Conservation (phyloP, 352 stramenopile species). For the Pythium folliculosum region DNA sequence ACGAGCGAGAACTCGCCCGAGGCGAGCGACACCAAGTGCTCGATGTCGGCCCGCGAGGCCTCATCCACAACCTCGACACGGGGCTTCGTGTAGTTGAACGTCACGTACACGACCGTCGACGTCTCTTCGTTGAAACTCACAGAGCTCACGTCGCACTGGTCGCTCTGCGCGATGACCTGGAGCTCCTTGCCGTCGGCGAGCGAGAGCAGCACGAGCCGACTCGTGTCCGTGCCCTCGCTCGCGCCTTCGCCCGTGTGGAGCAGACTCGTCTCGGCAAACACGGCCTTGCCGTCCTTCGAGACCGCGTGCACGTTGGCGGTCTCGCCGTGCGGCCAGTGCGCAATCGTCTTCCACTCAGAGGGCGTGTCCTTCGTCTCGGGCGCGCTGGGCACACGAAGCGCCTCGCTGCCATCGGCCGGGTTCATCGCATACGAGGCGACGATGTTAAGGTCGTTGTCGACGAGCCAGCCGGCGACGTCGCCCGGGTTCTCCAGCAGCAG, state of each 20-base stretch:
- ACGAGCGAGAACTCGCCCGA: conserved; percentile 36
- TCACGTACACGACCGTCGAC: conserved; percentile 27
- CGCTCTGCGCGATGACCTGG: conserved; percentile 35
- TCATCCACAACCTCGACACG: conserved; percentile 38
- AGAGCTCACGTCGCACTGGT: conserved; percentile 30
- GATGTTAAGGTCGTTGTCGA: conserved; percentile 39
- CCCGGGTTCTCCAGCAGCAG: conserved; percentile 38
- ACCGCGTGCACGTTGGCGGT: conserved; percentile 29
- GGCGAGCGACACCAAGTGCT: conserved; percentile 22
- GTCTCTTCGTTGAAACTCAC: conserved; percentile 36
- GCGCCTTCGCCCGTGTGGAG: conserved; percentile 22
- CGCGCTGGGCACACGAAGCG: conserved; percentile 30
- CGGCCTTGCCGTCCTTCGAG: conserved; percentile 32
- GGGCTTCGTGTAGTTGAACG: conserved; percentile 43
- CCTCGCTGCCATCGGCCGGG: conserved; percentile 29
- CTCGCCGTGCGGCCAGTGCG: conserved; percentile 42
- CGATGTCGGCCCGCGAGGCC: conserved; percentile 33
- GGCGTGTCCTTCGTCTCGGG: conserved; percentile 21
- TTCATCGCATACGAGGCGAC: conserved; percentile 21
- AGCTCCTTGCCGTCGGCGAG: conserved; percentile 33
- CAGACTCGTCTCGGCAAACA: conserved; percentile 46
- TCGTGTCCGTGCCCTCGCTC: conserved; percentile 31
- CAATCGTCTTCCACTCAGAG: conserved; percentile 36
- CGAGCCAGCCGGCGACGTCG: conserved; percentile 29
- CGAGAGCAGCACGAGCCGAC: conserved; percentile 44